Evolutionary conservation across 176 grass and related monocot species (phyloP).

Genomic region (Zoysia japonica): DNA sequence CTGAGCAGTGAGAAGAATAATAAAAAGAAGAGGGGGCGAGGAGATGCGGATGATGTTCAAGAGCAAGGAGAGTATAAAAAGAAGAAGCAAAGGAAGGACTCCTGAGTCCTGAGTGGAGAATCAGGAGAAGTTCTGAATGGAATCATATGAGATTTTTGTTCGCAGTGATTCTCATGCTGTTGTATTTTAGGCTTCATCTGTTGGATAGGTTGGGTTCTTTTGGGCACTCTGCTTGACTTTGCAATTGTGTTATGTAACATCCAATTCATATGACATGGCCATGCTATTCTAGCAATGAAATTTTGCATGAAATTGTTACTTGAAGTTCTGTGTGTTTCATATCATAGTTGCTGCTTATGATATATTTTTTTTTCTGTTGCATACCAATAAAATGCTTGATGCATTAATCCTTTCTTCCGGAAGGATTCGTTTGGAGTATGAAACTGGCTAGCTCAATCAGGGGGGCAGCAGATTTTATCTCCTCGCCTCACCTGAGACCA

Average conservation of each 20-base stretch:
- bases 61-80: constrained; percentile 26
- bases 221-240: not conserved
- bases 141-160: not conserved
- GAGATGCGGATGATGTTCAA: not conserved
- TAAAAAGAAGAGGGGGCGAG: constrained; percentile 34
- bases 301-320: not conserved
- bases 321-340: not conserved
- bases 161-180: constrained; percentile 29
- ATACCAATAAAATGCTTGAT: not conserved
- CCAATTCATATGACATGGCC: constrained; percentile 24
- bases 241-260: constrained; percentile 16
- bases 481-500: not conserved
- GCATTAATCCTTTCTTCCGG: constrained; percentile 6
- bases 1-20: constrained; percentile 25
- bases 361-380: not conserved
- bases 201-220: not conserved
- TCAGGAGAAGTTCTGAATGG: constrained; percentile 1
- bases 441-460: not conserved
- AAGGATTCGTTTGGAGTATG: constrained; percentile 10
- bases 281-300: constrained; percentile 17
- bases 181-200: constrained; percentile 38
- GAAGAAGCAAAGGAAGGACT: constrained; percentile 48
- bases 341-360: not conserved
- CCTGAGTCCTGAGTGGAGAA: not conserved
- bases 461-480: not conserved